Conservation (phyloP, 495 filamentous ascomycete species). For the Evernia prunastri region DNA sequence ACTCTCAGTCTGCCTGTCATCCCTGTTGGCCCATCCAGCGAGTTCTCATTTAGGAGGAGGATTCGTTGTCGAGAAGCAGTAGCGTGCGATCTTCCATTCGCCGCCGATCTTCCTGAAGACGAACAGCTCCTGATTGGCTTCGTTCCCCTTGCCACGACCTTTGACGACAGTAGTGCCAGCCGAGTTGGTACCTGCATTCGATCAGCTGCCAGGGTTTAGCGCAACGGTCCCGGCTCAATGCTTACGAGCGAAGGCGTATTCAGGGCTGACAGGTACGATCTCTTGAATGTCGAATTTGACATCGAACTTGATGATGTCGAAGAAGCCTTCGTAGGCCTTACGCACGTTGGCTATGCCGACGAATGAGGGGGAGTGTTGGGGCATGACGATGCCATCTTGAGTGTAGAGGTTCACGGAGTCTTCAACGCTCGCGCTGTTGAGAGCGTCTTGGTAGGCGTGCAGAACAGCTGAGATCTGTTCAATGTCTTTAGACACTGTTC, state of each 20-base stretch:
- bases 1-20: neutral
- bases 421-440: conserved; percentile 16
- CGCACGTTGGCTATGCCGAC: conserved; percentile 13
- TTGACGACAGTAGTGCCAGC: conserved; percentile 12
- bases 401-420: conserved; percentile 14
- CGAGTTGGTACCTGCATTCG: conserved; percentile 14
- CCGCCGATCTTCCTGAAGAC: conserved; percentile 12
- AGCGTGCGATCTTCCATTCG: conserved; percentile 22
- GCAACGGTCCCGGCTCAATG: neutral
- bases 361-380: conserved; percentile 17
- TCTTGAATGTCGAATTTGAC: conserved; percentile 21
- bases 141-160: conserved; percentile 7
- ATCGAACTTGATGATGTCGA: conserved; percentile 18
- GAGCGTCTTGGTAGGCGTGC: conserved; percentile 14
- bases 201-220: neutral
- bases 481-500: conserved; percentile 18
- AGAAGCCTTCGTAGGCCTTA: conserved; percentile 16
- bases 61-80: conserved; percentile 19
- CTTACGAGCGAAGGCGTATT: conserved; percentile 9
- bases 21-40: neutral
- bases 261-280: conserved; percentile 15
- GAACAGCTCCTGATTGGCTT: conserved; percentile 20
- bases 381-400: conserved; percentile 21
- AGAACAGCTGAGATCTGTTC: conserved; percentile 12
- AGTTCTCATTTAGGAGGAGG: conserved; percentile 4